A percentile compares a stretch with the other conserved stretches of the same genome.
These are phyloP conservation scores for Claviceps sp. DNA, from an alignment of 2,329 filamentous ascomycete genomes.

Conservation along the genomic window DNA sequence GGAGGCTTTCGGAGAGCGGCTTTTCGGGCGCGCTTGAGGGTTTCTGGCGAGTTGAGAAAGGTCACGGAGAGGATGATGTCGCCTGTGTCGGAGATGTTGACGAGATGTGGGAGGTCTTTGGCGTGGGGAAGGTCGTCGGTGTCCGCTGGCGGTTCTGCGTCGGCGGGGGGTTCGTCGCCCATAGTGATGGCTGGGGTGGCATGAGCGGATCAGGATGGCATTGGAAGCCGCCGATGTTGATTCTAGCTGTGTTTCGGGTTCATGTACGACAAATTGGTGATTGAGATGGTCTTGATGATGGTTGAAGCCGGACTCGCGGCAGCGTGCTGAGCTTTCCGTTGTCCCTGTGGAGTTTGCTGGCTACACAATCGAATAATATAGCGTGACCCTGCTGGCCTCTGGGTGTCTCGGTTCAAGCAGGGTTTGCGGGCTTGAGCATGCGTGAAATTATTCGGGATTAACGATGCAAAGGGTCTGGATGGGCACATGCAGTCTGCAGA, in stretches of 20 bases:
- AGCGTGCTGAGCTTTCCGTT: too few relatives aligned
- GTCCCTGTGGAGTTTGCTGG: too few relatives aligned
- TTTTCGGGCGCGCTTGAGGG: slow-evolving; percentile 32
- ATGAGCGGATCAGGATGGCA: neutral
- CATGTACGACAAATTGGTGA: too few relatives aligned
- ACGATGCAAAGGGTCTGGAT: too few relatives aligned
- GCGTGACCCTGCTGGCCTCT: too few relatives aligned
- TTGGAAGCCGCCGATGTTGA: neutral
- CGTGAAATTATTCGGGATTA: too few relatives aligned
- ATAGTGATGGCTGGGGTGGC: neutral
- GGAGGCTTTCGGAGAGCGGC: slow-evolving; percentile 13
- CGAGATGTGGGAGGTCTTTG: slow-evolving; percentile 15
- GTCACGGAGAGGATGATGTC: slow-evolving; percentile 54
- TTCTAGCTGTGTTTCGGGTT: neutral
- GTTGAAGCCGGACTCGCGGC: too few relatives aligned
- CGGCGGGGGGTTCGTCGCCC: slow-evolving; percentile 4
- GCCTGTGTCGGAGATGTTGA: slow-evolving; percentile 42
- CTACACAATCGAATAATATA: too few relatives aligned
- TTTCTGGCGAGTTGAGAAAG: slow-evolving; percentile 45
- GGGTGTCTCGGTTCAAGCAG: too few relatives aligned
- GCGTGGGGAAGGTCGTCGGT: neutral
- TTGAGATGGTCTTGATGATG: too few relatives aligned
- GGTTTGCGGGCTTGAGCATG: too few relatives aligned
- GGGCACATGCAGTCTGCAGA: too few relatives aligned
- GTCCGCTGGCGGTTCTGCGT: slow-evolving; percentile 4